Percentiles rank a stretch among this genome's conserved stretches.
phyloP scores from a whole-genome alignment of 768 basidiomycete species.

The Leccinum barrowsii region DNA sequence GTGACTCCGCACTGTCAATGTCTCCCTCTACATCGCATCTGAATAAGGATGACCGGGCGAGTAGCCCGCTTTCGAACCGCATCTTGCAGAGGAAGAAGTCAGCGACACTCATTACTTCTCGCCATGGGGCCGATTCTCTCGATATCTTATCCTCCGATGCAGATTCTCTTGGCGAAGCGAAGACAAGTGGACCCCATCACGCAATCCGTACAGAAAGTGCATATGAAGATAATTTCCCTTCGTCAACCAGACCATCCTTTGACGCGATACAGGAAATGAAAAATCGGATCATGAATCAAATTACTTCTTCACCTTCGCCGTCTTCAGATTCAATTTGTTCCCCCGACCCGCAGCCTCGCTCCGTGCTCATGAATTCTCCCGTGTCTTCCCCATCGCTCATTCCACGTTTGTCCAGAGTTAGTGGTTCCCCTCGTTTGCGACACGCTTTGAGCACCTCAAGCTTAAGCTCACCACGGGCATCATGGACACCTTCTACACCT shows the following conservation, averaged over 20 bases:
- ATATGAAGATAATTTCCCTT: slow-evolving; percentile 9
- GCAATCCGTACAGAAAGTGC: slow-evolving; percentile 8
- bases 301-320: slow-evolving; percentile 23
- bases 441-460: slow-evolving; percentile 29
- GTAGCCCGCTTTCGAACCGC: slow-evolving; percentile 29
- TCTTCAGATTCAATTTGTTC: slow-evolving; percentile 17
- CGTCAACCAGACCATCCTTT: slow-evolving; percentile 32
- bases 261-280: slow-evolving; percentile 67
- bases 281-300: slow-evolving; percentile 44
- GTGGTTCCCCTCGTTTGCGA: slow-evolving; percentile 27
- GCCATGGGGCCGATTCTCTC: slow-evolving; percentile 1
- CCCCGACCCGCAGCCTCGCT: slow-evolving; percentile 11
- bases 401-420: slow-evolving; percentile 24
- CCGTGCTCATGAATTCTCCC: slow-evolving; percentile 7
- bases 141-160: slow-evolving; percentile 1
- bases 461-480: slow-evolving; percentile 23
- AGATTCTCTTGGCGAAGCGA: slow-evolving; percentile 11
- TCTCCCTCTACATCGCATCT: slow-evolving; percentile 20
- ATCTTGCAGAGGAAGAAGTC: slow-evolving; percentile 19
- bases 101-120: slow-evolving; percentile 8
- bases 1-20: slow-evolving; percentile 27
- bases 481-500: slow-evolving; percentile 49
- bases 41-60: slow-evolving; percentile 19
- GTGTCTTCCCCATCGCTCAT: slow-evolving; percentile 24
- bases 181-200: slow-evolving; percentile 8